Base-by-base conservation (phyloP, 2,329 filamentous ascomycete species). In the Monilinia polystroma region DNA sequence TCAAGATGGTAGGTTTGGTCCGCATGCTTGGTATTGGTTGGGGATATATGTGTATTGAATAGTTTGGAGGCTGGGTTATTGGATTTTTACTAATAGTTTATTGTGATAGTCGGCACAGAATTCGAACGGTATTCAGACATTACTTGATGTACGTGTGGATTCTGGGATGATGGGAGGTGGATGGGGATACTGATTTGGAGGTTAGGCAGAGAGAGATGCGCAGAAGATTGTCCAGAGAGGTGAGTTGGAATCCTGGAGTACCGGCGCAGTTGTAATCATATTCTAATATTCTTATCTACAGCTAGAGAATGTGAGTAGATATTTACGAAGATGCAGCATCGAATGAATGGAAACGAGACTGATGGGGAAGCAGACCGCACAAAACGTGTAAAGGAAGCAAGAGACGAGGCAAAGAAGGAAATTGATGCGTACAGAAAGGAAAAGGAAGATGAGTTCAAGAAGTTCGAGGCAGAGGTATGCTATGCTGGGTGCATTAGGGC, bases 191-290 rank as follows among this genome's bases (percentile, higher is more conserved):
- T 64, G 47, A 66, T 63, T 45, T 47, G 59, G 58, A 63, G 41
- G 32, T 64, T 71, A 98, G 94, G 93, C 95, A 75, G 95, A 99
- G 86, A 90, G 93, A 81, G 94, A 98, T 80, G 95, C 95, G 69
- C 94, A 97, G 82, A 97, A 97, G 86, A 99, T 99, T 79, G 93
- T 99, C 67, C 94, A 98, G 80, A 93, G 95, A 86, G 91, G 94
- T 96, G 79, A 69, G 82, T 78, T 49, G 51, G 26, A 6, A 26
- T 51, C 52, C n/a, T 56, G 56, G 12, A 18, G 18, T 32, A 32
- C 16, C 18, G 5, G 38, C 14, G 16, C 23, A n/a, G 26, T 23
- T 58, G 59, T 45, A 43, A 62, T 32, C 35, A 18, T 51, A 63
- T 71, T 69, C 77, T 79, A 75, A 79, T 73, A 54, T 35, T 56